Evolutionary conservation across 805 yeast species (phyloP), one percentile per base, ranked within the genome.

Genomic region (Brettanomyces sp.): DNA sequence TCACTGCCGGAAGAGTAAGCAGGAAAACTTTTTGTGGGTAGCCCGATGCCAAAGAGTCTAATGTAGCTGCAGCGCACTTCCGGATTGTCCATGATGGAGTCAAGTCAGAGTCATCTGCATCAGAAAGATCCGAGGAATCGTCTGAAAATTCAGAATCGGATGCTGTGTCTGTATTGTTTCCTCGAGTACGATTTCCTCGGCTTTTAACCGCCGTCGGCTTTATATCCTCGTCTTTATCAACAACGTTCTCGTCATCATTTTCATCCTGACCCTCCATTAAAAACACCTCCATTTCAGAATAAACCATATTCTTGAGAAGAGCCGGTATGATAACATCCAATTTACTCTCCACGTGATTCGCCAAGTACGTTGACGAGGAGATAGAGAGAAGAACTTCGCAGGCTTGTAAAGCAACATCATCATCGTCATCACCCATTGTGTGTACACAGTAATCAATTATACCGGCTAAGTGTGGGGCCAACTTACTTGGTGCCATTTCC

Each of bases 31-130:
- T 79, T 11, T 70, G 72, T 0, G 96, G 90, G 46, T 75, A 72
- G 37, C 72, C 71, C 24, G 80, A 69, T 1, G 97, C 84, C 46
- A 93, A 66, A 1, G 82, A 75, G 60, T 93, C 99, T 39, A 93
- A 70, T 0, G 97, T 84, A 4, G 97, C 93, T 3, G 98, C 98
- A 4, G 95, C 74, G 63, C 98, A 91, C 65, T 91, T 91, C 57
- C 99, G 75, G 48, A 93, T 66, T 56, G 82, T 88, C 99, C 99
- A 93, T 55, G 80, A 87, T 34, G 81, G 78, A 41, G 80, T 73
- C 35, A 76, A 80, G 46, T 74, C 82, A 42, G 74, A 84, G 44
- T 76, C 85, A 42, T 79, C 88, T 28, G 79, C 90, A 9, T 81
- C 93, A 30, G 80, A 91, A 24, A 78, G 87, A 13, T 77, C 86